Evolutionary conservation across 495 filamentous ascomycete genomes (phyloP).

Genomic region (Umbilicaria muhlenbergii): DNA sequence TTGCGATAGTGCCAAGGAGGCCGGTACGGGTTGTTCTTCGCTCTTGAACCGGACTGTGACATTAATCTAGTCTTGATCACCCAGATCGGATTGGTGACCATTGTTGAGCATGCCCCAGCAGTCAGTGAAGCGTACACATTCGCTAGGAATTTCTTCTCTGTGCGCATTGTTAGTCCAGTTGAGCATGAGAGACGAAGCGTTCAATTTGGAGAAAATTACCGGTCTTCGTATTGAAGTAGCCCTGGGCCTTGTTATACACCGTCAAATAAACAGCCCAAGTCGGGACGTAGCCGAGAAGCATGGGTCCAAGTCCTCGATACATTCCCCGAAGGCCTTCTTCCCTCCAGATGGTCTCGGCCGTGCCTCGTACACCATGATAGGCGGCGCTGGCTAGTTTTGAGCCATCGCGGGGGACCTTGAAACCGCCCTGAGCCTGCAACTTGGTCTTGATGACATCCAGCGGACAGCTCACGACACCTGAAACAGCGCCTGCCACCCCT

Average conservation of each 20-base stretch:
- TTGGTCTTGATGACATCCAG: conserved; percentile 99
- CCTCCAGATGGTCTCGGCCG: conserved; percentile 64
- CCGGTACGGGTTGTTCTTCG: conserved; percentile 36
- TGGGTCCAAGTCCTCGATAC: conserved; percentile 86
- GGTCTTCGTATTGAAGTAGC: conserved; percentile 47
- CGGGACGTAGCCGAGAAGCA: conserved; percentile 86
- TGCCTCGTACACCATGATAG: conserved; percentile 79
- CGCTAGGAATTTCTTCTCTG: conserved; percentile 44
- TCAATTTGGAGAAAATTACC: conserved; percentile 31
- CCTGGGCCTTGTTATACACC: conserved; percentile 79
- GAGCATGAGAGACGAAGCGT: neutral
- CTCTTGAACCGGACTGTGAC: conserved; percentile 55
- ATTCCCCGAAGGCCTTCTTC: conserved; percentile 83
- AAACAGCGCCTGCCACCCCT: conserved; percentile 75
- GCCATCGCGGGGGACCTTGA: conserved; percentile 31
- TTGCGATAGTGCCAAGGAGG: conserved; percentile 79
- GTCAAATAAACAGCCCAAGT: conserved; percentile 98
- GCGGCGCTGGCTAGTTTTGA: conserved; percentile 33
- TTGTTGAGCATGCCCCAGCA: conserved; percentile 80
- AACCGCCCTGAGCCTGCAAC: conserved; percentile 84
- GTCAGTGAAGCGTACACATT: conserved; percentile 66
- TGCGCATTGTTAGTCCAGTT: conserved; percentile 1
- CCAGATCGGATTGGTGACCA: conserved; percentile 98
- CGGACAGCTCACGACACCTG: conserved; percentile 88
- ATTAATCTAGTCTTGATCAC: conserved; percentile 97